Conservation (phyloP, 768 basidiomycete species). For the Tephrocybe rancida region DNA sequence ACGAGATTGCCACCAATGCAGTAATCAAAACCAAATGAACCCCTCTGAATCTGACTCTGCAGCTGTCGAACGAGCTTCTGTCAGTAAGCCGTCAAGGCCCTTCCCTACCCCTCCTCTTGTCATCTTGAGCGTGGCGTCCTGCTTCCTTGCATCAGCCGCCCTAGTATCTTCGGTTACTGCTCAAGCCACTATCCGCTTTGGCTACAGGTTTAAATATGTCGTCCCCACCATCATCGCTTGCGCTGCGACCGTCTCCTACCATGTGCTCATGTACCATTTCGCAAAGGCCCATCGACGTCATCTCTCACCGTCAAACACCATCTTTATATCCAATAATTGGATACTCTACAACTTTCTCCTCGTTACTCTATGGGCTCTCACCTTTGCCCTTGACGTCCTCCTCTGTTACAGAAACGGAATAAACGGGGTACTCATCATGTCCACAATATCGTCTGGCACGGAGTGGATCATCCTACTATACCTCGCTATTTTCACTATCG, state of each 20-base stretch:
- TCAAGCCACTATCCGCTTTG: too few relatives aligned
- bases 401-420: slow-evolving; percentile 7
- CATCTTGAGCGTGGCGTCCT: too few relatives aligned
- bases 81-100: too few relatives aligned
- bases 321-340: slow-evolving; percentile 7
- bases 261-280: slow-evolving; percentile 7
- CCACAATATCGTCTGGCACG: slow-evolving; percentile 12
- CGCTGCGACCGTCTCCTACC: slow-evolving; percentile 9
- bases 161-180: too few relatives aligned
- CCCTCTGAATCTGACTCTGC: too few relatives aligned
- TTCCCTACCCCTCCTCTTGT: too few relatives aligned
- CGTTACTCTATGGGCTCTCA: slow-evolving; percentile 7
- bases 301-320: not conserved
- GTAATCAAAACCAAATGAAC: too few relatives aligned
- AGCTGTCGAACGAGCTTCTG: too few relatives aligned
- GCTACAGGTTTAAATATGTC: too few relatives aligned
- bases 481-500: not conserved
- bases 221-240: too few relatives aligned
- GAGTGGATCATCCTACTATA: slow-evolving; percentile 10
- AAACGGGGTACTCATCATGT: not conserved
- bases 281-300: slow-evolving; percentile 2
- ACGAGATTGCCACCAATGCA: too few relatives aligned
- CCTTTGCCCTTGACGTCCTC: slow-evolving; percentile 9
- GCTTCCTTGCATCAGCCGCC: too few relatives aligned
- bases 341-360: slow-evolving; percentile 11